These are phyloP conservation scores for Fonsecaea nubica DNA, from an alignment of 2,329 filamentous ascomycete species.

Conservation along the genomic window DNA sequence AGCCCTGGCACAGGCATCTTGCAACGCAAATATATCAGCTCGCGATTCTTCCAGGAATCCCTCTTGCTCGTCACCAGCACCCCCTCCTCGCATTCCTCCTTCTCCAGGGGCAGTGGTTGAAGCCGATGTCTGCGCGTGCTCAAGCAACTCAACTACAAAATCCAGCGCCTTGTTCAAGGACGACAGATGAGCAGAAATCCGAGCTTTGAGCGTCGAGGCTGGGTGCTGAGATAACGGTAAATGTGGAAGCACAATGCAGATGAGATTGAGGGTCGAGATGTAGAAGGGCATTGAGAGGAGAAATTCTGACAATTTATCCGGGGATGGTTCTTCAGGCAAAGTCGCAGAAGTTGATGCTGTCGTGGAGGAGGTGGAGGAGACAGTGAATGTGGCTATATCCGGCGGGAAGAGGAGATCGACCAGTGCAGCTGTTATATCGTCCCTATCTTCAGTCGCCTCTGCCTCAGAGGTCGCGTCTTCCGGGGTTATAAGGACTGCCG, in stretches of 20 bases:
- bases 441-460: not conserved
- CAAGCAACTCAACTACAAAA: constrained; percentile 28
- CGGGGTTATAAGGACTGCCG: constrained; percentile 1
- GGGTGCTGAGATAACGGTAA: constrained; percentile 3
- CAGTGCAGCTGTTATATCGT: constrained; percentile 3
- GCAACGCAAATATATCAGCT: constrained; percentile 37
- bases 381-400: constrained; percentile 21
- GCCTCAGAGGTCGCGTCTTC: constrained; percentile 4
- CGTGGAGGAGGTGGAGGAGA: constrained; percentile 7
- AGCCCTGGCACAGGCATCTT: constrained; percentile 35
- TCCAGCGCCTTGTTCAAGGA: constrained; percentile 23
- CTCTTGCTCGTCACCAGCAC: constrained; percentile 6
- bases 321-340: constrained; percentile 13
- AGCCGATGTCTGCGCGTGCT: constrained; percentile 16
- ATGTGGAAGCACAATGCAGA: constrained; percentile 31
- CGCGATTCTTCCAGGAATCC: constrained; percentile 27
- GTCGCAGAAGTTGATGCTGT: not conserved
- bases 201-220: constrained; percentile 13
- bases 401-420: constrained; percentile 34
- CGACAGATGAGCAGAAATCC: constrained; percentile 15
- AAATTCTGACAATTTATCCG: constrained; percentile 27
- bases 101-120: not conserved
- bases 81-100: not conserved
- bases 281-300: constrained; percentile 37
- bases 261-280: constrained; percentile 39